Percentiles rank a stretch among this genome's conserved stretches.
These are phyloP conservation scores for Leccinum barrowsii DNA, from an alignment of 768 basidiomycete genomes.

Conservation along the genomic window DNA sequence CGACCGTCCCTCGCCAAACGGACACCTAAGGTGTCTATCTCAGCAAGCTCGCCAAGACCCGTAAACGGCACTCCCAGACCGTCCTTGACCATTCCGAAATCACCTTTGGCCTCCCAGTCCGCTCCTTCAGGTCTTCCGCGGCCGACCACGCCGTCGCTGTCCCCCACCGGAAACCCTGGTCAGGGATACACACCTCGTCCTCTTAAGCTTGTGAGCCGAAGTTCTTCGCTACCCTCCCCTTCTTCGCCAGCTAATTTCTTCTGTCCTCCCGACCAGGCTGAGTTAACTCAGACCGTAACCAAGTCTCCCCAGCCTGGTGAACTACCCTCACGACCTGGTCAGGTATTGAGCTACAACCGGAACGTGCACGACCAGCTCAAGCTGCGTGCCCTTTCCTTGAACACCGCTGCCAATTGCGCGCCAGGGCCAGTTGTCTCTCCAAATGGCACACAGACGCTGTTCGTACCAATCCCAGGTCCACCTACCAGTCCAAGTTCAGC, in stretches of 20 bases:
- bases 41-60: constrained; percentile 12
- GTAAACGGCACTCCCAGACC: constrained; percentile 19
- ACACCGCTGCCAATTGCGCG: constrained; percentile 4
- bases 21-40: constrained; percentile 7
- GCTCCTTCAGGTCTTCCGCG: constrained; percentile 17
- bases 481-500: constrained; percentile 11
- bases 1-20: constrained; percentile 11
- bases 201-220: constrained; percentile 24
- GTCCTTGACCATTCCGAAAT: constrained; percentile 26
- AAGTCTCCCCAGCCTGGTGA: constrained; percentile 23
- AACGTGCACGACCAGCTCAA: constrained; percentile 35
- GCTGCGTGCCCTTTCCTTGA: constrained; percentile 15
- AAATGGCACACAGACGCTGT: constrained; percentile 21
- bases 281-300: constrained; percentile 6
- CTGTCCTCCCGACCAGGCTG: constrained; percentile 3
- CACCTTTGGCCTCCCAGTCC: constrained; percentile 16
- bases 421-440: constrained; percentile 15
- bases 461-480: constrained; percentile 4
- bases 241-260: neutral
- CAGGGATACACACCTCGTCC: constrained; percentile 24
- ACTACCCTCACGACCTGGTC: constrained; percentile 21
- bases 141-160: constrained; percentile 17
- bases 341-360: constrained; percentile 31
- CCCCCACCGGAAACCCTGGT: neutral
- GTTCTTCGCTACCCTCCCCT: constrained; percentile 11